A percentile compares a stretch with the other conserved stretches of the same genome.
phyloP scores from a whole-genome alignment of 192 early-diverging fungal species.

The Phycomyces blakesleeanus region DNA sequence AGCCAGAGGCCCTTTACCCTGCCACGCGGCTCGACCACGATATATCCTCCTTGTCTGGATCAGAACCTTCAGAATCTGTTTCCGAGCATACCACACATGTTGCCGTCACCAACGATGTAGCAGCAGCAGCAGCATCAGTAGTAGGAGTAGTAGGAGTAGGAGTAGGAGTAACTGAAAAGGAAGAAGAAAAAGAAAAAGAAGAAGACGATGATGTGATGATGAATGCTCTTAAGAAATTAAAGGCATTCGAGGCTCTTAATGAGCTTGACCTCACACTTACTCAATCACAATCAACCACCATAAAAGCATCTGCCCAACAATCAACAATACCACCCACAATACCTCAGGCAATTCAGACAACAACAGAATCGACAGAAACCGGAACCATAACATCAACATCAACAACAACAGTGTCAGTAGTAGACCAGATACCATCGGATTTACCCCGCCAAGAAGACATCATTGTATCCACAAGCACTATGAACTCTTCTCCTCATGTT shows the following conservation, averaged over 20 bases:
- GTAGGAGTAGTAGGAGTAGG: too few species aligned
- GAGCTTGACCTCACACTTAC: conserved; percentile 5
- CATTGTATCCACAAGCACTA: not conserved
- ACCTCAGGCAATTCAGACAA: too few species aligned
- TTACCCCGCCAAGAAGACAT: not conserved
- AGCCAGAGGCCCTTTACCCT: conserved; percentile 24
- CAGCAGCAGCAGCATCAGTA: too few species aligned
- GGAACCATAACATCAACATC: not conserved
- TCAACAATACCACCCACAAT: too few species aligned
- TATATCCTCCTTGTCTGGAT: conserved; percentile 13
- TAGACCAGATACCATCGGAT: not conserved
- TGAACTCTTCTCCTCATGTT: not conserved
- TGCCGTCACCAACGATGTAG: too few species aligned
- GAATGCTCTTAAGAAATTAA: conserved; percentile 7
- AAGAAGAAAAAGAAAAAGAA: too few species aligned
- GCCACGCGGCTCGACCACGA: conserved; percentile 17
- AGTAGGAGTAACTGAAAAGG: too few species aligned
- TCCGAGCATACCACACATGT: not conserved
- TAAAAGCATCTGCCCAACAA: too few species aligned
- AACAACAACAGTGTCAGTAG: too few species aligned
- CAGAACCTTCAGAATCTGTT: conserved; percentile 14
- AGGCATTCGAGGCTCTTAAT: conserved; percentile 3
- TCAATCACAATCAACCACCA: not conserved
- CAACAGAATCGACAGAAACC: not conserved
- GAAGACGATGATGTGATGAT: conserved; percentile 8